A percentile compares a stretch with the other conserved stretches of the same genome.
These are phyloP conservation scores for Penicillium turbatum DNA, from an alignment of 495 filamentous ascomycete genomes.

Conservation along the genomic window DNA sequence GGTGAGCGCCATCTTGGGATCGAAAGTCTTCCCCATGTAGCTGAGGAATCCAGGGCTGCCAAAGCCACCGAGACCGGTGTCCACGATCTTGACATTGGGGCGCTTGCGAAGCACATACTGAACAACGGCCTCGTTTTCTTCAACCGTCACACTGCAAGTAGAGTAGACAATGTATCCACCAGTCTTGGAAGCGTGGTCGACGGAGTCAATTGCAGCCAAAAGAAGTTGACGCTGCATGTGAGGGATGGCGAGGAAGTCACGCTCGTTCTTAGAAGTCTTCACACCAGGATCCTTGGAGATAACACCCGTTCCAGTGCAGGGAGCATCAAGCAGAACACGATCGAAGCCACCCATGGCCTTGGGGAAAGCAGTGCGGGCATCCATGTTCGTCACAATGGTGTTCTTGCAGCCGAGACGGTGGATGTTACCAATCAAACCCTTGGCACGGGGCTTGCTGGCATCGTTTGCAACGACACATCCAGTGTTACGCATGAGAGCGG, in stretches of 20 bases:
- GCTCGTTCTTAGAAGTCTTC: slow-evolving; percentile 95
- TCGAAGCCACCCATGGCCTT: slow-evolving; percentile 94
- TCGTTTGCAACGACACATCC: slow-evolving; percentile 96
- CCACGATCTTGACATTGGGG: slow-evolving; percentile 89
- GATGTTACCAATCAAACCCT: slow-evolving; percentile 97
- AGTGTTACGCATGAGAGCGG: slow-evolving; percentile 97
- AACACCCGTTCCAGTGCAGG: slow-evolving; percentile 80
- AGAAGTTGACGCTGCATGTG: slow-evolving; percentile 93
- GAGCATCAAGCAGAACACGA: slow-evolving; percentile 73
- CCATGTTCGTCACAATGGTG: slow-evolving; percentile 89
- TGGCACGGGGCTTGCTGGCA: slow-evolving; percentile 84
- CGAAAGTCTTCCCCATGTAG: slow-evolving; percentile 86
- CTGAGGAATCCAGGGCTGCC: slow-evolving; percentile 85
- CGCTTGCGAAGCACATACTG: slow-evolving; percentile 86
- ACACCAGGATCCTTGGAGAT: slow-evolving; percentile 93
- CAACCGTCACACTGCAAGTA: slow-evolving; percentile 85
- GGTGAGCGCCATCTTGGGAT: slow-evolving; percentile 76
- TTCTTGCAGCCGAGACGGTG: slow-evolving; percentile 93
- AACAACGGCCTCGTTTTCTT: slow-evolving; percentile 92
- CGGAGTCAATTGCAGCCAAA: slow-evolving; percentile 88
- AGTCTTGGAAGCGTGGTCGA: slow-evolving; percentile 78
- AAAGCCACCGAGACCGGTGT: slow-evolving; percentile 83
- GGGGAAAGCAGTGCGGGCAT: slow-evolving; percentile 82
- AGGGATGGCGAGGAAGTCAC: slow-evolving; percentile 85
- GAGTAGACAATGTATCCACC: slow-evolving; percentile 95